Conservation (phyloP, 2,329 filamentous ascomycete genomes). For the Calonectria henricotiae region DNA sequence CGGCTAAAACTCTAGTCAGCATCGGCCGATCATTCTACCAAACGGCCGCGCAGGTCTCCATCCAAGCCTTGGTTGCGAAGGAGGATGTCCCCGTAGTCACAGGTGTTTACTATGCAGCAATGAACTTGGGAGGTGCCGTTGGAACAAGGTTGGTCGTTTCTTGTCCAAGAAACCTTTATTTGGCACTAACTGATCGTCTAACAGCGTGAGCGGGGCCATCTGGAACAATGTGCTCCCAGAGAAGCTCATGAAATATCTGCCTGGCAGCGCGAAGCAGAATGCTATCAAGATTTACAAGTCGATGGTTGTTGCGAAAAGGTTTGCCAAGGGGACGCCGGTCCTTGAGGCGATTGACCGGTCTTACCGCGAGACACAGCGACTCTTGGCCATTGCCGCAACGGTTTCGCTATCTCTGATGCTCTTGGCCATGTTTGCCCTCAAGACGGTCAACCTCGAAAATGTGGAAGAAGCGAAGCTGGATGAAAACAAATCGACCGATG, state of each 20-base stretch:
- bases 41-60: slow-evolving; percentile 48
- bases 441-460: slow-evolving; percentile 47
- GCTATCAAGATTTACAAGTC: slow-evolving; percentile 53
- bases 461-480: slow-evolving; percentile 27
- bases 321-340: slow-evolving; percentile 42
- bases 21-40: slow-evolving; percentile 57
- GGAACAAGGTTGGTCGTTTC: slow-evolving; percentile 50
- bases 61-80: slow-evolving; percentile 56
- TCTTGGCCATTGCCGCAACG: slow-evolving; percentile 51
- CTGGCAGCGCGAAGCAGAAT: slow-evolving; percentile 43
- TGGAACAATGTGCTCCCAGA: slow-evolving; percentile 55
- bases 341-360: slow-evolving; percentile 50
- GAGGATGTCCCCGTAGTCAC: slow-evolving; percentile 60
- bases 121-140: slow-evolving; percentile 55
- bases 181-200: accelerated
- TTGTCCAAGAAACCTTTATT: accelerated
- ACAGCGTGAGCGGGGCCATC: slow-evolving; percentile 58
- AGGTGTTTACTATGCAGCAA: slow-evolving; percentile 57
- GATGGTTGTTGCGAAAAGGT: slow-evolving; percentile 52
- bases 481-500: slow-evolving; percentile 23
- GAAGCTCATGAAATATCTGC: slow-evolving; percentile 51
- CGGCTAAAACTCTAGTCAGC: slow-evolving; percentile 56
- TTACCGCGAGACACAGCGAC: slow-evolving; percentile 52
- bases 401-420: slow-evolving; percentile 49
- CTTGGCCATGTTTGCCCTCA: slow-evolving; percentile 50